Evolutionary conservation across 768 basidiomycete species (phyloP).

Genomic region (Mycena vitilis): DNA sequence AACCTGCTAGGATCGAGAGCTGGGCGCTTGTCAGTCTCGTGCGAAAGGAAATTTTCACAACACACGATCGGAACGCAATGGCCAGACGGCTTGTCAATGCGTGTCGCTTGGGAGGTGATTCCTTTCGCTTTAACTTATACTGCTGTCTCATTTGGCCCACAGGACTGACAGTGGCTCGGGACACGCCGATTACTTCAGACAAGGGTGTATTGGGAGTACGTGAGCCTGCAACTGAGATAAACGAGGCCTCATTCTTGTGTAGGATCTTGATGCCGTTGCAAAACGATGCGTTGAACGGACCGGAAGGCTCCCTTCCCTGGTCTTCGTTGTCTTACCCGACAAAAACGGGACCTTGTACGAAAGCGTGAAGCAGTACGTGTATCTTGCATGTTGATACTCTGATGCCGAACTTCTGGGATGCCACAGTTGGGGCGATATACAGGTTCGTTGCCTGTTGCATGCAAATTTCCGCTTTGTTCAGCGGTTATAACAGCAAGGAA

Average conservation of each 20-base stretch:
- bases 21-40: constrained; percentile 79
- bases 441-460: constrained; percentile 49
- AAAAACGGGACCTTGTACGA: constrained; percentile 74
- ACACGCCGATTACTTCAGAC: too few relatives aligned
- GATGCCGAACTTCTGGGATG: neutral
- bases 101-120: constrained; percentile 65
- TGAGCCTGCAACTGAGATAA: too few relatives aligned
- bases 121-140: neutral
- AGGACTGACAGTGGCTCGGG: neutral
- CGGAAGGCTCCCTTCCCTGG: constrained; percentile 60
- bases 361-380: constrained; percentile 81
- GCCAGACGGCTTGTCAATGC: constrained; percentile 59
- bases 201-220: too few relatives aligned
- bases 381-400: neutral
- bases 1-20: constrained; percentile 58
- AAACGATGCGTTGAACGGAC: constrained; percentile 56
- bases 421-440: constrained; percentile 77
- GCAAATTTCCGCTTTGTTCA: neutral
- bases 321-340: constrained; percentile 79
- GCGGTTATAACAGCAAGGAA: constrained; percentile 60
- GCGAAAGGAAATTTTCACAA: constrained; percentile 63
- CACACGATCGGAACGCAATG: constrained; percentile 60
- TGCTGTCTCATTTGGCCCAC: neutral
- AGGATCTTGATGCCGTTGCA: constrained; percentile 60
- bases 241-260: too few relatives aligned